Percentiles rank a stretch among this genome's conserved stretches.
Evolutionary conservation across 768 basidiomycete species (phyloP).

Genomic region (Suillus placidus): DNA sequence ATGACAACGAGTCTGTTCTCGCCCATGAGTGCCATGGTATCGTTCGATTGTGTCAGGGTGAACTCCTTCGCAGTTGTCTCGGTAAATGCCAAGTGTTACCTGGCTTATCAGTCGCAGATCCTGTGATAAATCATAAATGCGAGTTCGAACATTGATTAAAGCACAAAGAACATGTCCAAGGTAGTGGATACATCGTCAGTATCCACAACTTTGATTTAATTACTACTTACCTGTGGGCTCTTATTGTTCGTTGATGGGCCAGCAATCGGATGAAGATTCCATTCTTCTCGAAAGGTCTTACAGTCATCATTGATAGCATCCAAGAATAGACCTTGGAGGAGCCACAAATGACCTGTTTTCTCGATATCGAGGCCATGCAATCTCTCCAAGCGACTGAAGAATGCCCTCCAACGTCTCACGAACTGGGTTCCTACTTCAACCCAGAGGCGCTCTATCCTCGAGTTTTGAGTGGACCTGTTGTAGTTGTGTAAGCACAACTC

Average conservation of each 20-base stretch:
- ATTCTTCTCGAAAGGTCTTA: constrained; percentile 33
- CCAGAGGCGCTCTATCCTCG: constrained; percentile 48
- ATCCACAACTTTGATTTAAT: too few species aligned
- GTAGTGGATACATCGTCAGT: too few species aligned
- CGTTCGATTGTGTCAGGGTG: constrained; percentile 21
- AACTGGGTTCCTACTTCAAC: constrained; percentile 46
- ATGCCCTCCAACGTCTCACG: constrained; percentile 42
- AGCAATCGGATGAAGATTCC: constrained; percentile 45
- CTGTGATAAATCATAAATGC: too few species aligned
- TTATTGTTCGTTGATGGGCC: constrained; percentile 24
- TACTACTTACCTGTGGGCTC: constrained; percentile 26
- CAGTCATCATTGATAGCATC: constrained; percentile 41
- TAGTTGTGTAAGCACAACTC: not conserved
- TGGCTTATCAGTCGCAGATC: constrained; percentile 18
- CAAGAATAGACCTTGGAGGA: constrained; percentile 46
- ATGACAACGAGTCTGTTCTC: constrained; percentile 2
- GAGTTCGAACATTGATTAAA: too few species aligned
- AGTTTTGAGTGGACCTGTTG: constrained; percentile 41
- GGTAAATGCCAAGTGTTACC: constrained; percentile 10
- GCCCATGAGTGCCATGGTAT: constrained; percentile 19
- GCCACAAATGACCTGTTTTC: constrained; percentile 43
- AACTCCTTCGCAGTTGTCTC: constrained; percentile 17
- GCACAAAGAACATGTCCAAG: too few species aligned
- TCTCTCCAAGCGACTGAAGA: constrained; percentile 41
- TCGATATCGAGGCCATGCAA: constrained; percentile 36